Percentiles rank a stretch among this genome's conserved stretches.
These are phyloP conservation scores for Rosa hybrid DNA, from an alignment of 331 rosid genomes.

Conservation along the genomic window DNA sequence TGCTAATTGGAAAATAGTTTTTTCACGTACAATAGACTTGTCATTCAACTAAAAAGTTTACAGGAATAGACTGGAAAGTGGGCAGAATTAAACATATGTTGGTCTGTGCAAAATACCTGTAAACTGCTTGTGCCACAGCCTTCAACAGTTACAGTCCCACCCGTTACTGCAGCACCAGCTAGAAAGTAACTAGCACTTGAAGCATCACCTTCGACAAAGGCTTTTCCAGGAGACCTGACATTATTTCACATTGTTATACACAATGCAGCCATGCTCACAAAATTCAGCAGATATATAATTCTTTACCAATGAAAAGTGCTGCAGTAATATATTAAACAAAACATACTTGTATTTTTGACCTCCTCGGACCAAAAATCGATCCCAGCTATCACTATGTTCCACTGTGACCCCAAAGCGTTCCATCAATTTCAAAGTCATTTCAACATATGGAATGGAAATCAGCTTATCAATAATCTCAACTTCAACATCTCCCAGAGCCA, in stretches of 20 bases:
- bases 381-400: conserved; percentile 77
- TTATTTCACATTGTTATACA: conserved; percentile 25
- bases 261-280: conserved; percentile 20
- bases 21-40: background rate
- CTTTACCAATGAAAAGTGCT: background rate
- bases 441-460: conserved; percentile 92
- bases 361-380: conserved; percentile 75
- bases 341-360: conserved; percentile 98
- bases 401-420: conserved; percentile 90
- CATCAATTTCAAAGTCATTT: conserved; percentile 97
- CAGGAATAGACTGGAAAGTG: conserved; percentile 5
- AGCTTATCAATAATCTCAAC: conserved; percentile 84
- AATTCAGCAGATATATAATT: conserved; percentile 9
- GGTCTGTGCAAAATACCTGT: conserved; percentile 60
- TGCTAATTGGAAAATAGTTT: background rate
- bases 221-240: conserved; percentile 86
- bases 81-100: background rate
- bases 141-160: conserved; percentile 91
- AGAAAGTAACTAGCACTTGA: conserved; percentile 99
- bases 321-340: conserved; percentile 20
- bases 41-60: background rate
- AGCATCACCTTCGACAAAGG: conserved; percentile 98
- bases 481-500: conserved; percentile 91
- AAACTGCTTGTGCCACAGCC: conserved; percentile 99
- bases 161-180: conserved; percentile 98